Evolutionary conservation across 352 stramenopile species (phyloP).

Genomic region (Elongisporangium anandrum): DNA sequence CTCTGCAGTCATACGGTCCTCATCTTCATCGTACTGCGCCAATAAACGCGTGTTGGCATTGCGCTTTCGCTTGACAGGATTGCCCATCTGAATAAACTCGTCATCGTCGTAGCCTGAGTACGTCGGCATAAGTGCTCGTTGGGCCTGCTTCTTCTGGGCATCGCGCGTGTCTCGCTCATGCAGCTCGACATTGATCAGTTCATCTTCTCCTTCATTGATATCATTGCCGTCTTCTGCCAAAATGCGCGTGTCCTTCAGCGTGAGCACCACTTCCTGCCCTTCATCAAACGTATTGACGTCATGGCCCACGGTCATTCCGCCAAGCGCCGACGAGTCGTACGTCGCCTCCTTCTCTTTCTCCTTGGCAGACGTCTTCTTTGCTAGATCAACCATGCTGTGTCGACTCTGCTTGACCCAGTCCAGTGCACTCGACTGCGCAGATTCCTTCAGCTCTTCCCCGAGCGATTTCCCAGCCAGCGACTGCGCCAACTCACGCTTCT

Average conservation of each 20-base stretch:
- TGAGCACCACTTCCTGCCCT: slow-evolving; percentile 92
- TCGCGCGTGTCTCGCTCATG: slow-evolving; percentile 58
- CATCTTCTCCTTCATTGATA: slow-evolving; percentile 73
- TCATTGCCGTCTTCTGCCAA: slow-evolving; percentile 78
- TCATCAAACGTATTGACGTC: slow-evolving; percentile 82
- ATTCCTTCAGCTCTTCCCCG: slow-evolving; percentile 57
- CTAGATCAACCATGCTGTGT: background rate
- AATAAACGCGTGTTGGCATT: slow-evolving; percentile 53
- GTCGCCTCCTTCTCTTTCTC: slow-evolving; percentile 8
- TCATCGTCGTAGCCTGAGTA: slow-evolving; percentile 97
- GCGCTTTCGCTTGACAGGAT: slow-evolving; percentile 15
- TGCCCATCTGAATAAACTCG: slow-evolving; percentile 91
- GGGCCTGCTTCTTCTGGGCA: slow-evolving; percentile 35
- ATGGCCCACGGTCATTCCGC: slow-evolving; percentile 90
- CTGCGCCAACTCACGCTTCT: slow-evolving; percentile 62
- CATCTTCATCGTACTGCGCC: slow-evolving; percentile 88
- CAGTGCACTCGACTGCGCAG: slow-evolving; percentile 26
- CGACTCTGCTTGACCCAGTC: slow-evolving; percentile 69
- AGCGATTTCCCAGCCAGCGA: slow-evolving; percentile 73
- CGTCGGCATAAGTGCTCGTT: slow-evolving; percentile 57
- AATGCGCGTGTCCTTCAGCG: slow-evolving; percentile 89
- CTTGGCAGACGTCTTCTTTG: slow-evolving; percentile 7
- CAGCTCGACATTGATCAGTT: slow-evolving; percentile 85
- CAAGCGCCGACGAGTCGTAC: slow-evolving; percentile 75
- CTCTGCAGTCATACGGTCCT: slow-evolving; percentile 36